Percentiles rank a stretch among this genome's conserved stretches.
These are phyloP conservation scores for Fibroporia radiculosa DNA, from an alignment of 768 basidiomycete species.

Conservation along the genomic window DNA sequence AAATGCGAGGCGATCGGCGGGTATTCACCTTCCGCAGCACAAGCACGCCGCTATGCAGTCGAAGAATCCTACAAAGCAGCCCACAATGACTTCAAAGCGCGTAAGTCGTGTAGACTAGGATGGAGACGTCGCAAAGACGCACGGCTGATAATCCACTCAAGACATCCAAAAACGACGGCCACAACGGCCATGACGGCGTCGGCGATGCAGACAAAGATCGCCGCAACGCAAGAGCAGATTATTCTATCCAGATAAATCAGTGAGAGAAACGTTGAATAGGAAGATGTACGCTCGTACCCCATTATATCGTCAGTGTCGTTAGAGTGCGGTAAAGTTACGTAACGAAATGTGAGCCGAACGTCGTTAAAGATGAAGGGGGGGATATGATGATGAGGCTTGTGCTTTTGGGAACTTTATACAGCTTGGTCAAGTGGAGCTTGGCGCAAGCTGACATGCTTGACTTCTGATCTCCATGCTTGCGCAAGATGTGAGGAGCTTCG, in stretches of 20 bases:
- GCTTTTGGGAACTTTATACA: neutral
- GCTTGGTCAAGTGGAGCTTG: neutral
- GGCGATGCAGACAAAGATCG: conserved; percentile 12
- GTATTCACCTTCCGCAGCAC: conserved; percentile 5
- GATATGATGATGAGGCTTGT: too few relatives aligned
- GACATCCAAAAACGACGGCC: conserved; percentile 5
- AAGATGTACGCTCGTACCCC: neutral
- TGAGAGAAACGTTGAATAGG: neutral
- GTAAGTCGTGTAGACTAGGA: neutral
- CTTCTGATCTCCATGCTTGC: neutral
- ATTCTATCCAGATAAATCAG: conserved; percentile 2
- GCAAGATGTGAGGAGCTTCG: too few relatives aligned
- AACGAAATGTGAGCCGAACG: too few relatives aligned
- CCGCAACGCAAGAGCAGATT: conserved; percentile 14
- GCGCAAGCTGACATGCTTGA: neutral
- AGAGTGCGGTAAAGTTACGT: too few relatives aligned
- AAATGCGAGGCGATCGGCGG: too few relatives aligned
- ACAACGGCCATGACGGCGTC: conserved; percentile 10
- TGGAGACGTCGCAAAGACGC: neutral
- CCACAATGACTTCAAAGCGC: neutral
- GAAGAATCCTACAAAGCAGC: neutral
- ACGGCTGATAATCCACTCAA: conserved; percentile 10
- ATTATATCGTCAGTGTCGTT: too few relatives aligned
- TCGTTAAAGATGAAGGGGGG: too few relatives aligned
- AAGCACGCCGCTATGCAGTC: conserved; percentile 1